Evolutionary conservation across 2,329 filamentous ascomycete species (phyloP).

Genomic region (Alternaria hordeiaustralica): DNA sequence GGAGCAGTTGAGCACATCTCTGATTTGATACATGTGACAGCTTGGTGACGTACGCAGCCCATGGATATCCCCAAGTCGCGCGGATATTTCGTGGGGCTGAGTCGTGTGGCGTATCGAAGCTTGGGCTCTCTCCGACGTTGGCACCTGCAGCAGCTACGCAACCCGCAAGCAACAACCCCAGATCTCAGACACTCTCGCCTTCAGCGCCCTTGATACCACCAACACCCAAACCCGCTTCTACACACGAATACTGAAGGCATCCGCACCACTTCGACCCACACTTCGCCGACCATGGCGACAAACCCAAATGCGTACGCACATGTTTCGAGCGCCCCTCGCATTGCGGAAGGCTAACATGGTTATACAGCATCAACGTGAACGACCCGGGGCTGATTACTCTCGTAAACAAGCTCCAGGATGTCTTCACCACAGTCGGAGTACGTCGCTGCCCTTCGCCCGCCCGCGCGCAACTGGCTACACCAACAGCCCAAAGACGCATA

Average conservation of each 20-base stretch:
- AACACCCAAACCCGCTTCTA: constrained; percentile 10
- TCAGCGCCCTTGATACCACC: constrained; percentile 20
- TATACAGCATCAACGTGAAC: constrained; percentile 71
- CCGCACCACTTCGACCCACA: constrained; percentile 5
- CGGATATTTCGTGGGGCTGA: constrained; percentile 8
- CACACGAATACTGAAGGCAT: constrained; percentile 1
- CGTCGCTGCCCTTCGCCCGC: constrained; percentile 42
- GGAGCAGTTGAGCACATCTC: background rate
- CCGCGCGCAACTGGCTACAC: constrained; percentile 6
- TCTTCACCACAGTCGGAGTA: constrained; percentile 94
- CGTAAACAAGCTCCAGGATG: constrained; percentile 99
- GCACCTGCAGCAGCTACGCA: constrained; percentile 26
- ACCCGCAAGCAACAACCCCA: constrained; percentile 24
- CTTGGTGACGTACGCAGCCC: constrained; percentile 7
- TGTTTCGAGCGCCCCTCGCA: constrained; percentile 23
- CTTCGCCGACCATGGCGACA: constrained; percentile 47
- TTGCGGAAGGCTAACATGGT: constrained; percentile 33
- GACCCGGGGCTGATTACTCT: constrained; percentile 76
- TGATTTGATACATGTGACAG: constrained; percentile 3
- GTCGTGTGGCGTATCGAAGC: constrained; percentile 18
- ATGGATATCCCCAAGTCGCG: background rate
- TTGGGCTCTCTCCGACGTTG: constrained; percentile 17
- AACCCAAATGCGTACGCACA: constrained; percentile 51
- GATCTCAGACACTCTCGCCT: constrained; percentile 28
- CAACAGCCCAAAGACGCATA: constrained; percentile 17